phyloP scores from a whole-genome alignment of 352 stramenopile species.

The Globisporangium ultimum region DNA sequence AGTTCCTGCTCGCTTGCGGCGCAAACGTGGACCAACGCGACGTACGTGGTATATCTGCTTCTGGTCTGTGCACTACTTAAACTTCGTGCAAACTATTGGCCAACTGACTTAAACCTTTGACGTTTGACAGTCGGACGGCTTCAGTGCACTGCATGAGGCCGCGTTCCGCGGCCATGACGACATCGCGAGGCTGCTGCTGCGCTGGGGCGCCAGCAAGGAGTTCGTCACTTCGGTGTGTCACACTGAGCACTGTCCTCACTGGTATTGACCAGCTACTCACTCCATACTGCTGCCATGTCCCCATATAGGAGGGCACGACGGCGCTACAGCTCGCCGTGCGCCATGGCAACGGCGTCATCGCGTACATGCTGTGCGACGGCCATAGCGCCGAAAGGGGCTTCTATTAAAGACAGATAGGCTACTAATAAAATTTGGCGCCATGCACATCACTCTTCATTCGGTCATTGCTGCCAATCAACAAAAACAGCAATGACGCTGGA shows the following conservation, averaged over 20 bases:
- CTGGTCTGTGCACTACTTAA: not conserved
- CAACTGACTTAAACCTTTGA: too few species aligned
- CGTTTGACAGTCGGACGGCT: conserved; percentile 50
- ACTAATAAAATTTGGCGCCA: conserved; percentile 2
- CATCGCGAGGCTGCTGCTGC: conserved; percentile 52
- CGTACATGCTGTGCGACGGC: conserved; percentile 55
- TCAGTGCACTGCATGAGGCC: conserved; percentile 65
- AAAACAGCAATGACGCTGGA: too few species aligned
- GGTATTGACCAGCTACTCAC: not conserved
- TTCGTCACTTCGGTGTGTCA: conserved; percentile 41
- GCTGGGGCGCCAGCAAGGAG: conserved; percentile 48
- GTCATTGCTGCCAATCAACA: too few species aligned
- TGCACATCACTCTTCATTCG: not conserved
- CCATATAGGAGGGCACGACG: conserved; percentile 53
- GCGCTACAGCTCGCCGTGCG: conserved; percentile 63
- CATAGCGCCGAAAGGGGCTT: conserved; percentile 53
- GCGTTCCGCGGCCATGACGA: conserved; percentile 62
- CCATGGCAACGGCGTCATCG: conserved; percentile 57
- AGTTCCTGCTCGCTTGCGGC: conserved; percentile 44
- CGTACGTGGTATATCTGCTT: conserved; percentile 17
- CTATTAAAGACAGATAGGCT: conserved; percentile 30
- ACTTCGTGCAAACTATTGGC: not conserved
- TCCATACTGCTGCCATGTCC: not conserved
- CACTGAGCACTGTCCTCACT: not conserved
- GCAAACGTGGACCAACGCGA: conserved; percentile 65